Evolutionary conservation across 2,329 filamentous ascomycete genomes (phyloP).

Genomic region (Paecilomyces niveus): DNA sequence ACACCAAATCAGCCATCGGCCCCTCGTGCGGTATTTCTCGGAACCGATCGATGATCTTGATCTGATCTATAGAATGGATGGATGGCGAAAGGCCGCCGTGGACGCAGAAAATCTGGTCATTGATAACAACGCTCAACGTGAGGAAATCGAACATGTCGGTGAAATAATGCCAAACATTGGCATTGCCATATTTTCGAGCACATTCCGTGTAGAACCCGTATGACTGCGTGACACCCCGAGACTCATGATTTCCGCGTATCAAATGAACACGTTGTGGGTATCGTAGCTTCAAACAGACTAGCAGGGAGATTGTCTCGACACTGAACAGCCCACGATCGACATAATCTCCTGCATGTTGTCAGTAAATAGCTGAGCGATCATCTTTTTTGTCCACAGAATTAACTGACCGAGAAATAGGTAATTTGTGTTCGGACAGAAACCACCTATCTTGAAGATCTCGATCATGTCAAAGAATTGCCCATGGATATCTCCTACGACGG

Average conservation of each 20-base stretch:
- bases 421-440: conserved; percentile 95
- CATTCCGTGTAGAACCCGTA: conserved; percentile 99
- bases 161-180: conserved; percentile 99
- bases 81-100: conserved; percentile 85
- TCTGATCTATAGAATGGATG: conserved; percentile 98
- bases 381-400: not conserved
- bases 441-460: conserved; percentile 97
- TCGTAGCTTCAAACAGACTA: conserved; percentile 93
- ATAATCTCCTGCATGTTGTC: conserved; percentile 66
- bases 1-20: conserved; percentile 98
- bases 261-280: conserved; percentile 94
- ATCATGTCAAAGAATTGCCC: conserved; percentile 99
- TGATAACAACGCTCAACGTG: conserved; percentile 93
- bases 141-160: conserved; percentile 99
- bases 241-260: conserved; percentile 97
- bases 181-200: conserved; percentile 94
- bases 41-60: conserved; percentile 99
- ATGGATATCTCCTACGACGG: conserved; percentile 96
- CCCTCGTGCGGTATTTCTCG: conserved; percentile 97
- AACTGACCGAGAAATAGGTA: conserved; percentile 84
- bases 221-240: conserved; percentile 92
- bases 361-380: conserved; percentile 2
- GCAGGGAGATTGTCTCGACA: conserved; percentile 95
- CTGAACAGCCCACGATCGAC: conserved; percentile 98
- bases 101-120: conserved; percentile 98